Base-by-base conservation (phyloP, 1,284 basidiomycete genomes). In the Ustilago shanxiensis region DNA sequence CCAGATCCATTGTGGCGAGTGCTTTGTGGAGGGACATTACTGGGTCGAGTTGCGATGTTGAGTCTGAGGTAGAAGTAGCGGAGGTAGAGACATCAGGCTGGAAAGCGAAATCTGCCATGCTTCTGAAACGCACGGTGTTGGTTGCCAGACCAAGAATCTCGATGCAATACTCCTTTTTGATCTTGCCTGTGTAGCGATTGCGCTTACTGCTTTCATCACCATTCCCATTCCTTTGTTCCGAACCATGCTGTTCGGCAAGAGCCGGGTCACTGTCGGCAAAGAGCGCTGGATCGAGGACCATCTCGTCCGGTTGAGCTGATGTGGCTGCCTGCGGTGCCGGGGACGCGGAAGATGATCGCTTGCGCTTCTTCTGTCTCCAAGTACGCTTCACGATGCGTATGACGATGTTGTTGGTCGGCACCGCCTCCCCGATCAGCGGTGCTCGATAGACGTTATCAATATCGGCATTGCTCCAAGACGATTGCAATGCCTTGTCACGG, bases 71-170 rank as follows among this genome's bases (percentile, higher is more conserved):
- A 4, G 59, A 22, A 33, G 39, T 14, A 14, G 18, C 3, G 31
- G 54, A 11, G n/a, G 66, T 47, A 24, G 60, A 57, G 47, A 73
- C 22, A 8, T 70, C 50, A 2, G 83, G 83, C 41, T 79, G 71
- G 50, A 75, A 85, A 3, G 75, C 77, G 65, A 80, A 85, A 63
- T 85, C 83, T 18, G 83, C 81, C 83, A 84, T 83, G 49, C 66
- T 62, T 2, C 95, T 90, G 87, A 98, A 98, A 47, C 96, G 89
- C 41, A 92, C 92, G 0, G 94, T 94, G 87, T 93, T 93, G 1
- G 91, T 88, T 22, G 93, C 89, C 16, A 92, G 87, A 0, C 95
- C 96, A 0, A 94, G 86, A 0, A 92, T 89, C 73, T 94, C 90
- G 6, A 92, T 89, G 1, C 89, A 92, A 86, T 94, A 98, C 28